Percentiles rank a stretch among this genome's conserved stretches.
Evolutionary conservation across 805 yeast genomes (phyloP).

Genomic region (Candida sithepensis): DNA sequence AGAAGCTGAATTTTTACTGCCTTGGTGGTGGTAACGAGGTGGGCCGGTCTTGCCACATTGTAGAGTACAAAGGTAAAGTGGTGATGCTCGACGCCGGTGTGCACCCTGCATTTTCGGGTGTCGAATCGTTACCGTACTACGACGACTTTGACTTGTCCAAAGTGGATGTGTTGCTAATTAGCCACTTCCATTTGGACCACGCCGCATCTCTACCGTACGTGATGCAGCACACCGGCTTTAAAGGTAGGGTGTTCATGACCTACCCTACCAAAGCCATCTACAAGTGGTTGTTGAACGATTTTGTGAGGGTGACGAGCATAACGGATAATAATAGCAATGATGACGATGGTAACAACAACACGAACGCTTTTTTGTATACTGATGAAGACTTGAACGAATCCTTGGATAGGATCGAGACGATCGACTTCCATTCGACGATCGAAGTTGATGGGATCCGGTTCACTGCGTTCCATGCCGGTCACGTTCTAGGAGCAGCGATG

Average conservation of each 20-base stretch:
- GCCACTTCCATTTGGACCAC: slow-evolving; percentile 97
- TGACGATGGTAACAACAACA: slow-evolving; percentile 43
- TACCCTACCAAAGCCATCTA: slow-evolving; percentile 98
- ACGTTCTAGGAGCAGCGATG: slow-evolving; percentile 98
- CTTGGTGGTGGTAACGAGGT: slow-evolving; percentile 99
- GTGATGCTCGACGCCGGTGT: slow-evolving; percentile 98
- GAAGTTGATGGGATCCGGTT: slow-evolving; percentile 93
- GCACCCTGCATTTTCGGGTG: slow-evolving; percentile 91
- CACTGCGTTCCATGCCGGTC: slow-evolving; percentile 99
- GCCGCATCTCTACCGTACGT: slow-evolving; percentile 98
- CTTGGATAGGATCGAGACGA: slow-evolving; percentile 86
- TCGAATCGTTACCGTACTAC: slow-evolving; percentile 88
- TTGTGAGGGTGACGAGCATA: slow-evolving; percentile 80
- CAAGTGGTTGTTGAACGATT: slow-evolving; percentile 92
- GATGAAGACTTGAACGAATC: slow-evolving; percentile 88
- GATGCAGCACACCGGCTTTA: slow-evolving; percentile 93
- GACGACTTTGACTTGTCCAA: slow-evolving; percentile 90
- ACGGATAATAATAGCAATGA: slow-evolving; percentile 47
- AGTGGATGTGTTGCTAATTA: slow-evolving; percentile 80
- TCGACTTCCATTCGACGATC: slow-evolving; percentile 92
- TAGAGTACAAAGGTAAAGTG: slow-evolving; percentile 89
- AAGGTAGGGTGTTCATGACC: slow-evolving; percentile 97
- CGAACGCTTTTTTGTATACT: slow-evolving; percentile 55
- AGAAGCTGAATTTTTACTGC: slow-evolving; percentile 67
- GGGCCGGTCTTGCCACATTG: slow-evolving; percentile 91